Base-by-base conservation (phyloP, 2,329 filamentous ascomycete species). In the Herpotrichia juniperi region DNA sequence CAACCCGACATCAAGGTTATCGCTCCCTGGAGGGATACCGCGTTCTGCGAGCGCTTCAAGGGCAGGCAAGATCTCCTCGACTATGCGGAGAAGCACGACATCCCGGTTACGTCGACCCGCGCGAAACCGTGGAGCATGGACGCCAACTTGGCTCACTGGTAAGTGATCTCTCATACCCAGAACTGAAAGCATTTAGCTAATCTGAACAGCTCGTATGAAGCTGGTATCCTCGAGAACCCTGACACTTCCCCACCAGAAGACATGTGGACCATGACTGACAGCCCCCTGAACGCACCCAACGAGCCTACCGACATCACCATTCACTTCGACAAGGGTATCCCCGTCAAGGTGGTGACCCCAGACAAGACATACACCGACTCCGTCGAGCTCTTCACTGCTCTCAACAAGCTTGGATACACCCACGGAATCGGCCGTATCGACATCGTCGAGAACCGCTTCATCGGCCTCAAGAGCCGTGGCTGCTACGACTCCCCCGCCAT, bases 361-460 rank as follows among this genome's bases (percentile, higher is more conserved):
- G 72, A 76, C 37, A 83, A 88, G 78, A 80, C 78, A 31, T 80
- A 84, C 62, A 90, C 88, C 50, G 87, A 88, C 67, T 79, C 85
- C 4, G 81, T 91, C 50, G 86, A 89, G 68, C 79, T 93, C 51
- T 93, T 93, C 80, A 79, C 85, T 55, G 81, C 83, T 50, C 81
- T 85, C 63, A 93, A 93, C 77, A 79, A 83, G 53, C 87, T 93
- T 58, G 90, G 84, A 59, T 83, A 84, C 72, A 82, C 79, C 59
- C 80, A 91, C 77, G 90, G 90, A 71, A 84, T 93, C 61, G 90
- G 90, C 66, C 81, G 90, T 67, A 87, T 93, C 61, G 90, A 93
- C 74, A 93, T 93, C 69, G 89, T 93, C 55, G 89, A 91, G 73
- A 89, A 90, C 79, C 83, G 90, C 48, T 90, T 88, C 79, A 88